Percentiles rank a stretch among this genome's conserved stretches.
These are phyloP conservation scores for Lanzia echinophila DNA, from an alignment of 2,329 filamentous ascomycete species.

Conservation along the genomic window DNA sequence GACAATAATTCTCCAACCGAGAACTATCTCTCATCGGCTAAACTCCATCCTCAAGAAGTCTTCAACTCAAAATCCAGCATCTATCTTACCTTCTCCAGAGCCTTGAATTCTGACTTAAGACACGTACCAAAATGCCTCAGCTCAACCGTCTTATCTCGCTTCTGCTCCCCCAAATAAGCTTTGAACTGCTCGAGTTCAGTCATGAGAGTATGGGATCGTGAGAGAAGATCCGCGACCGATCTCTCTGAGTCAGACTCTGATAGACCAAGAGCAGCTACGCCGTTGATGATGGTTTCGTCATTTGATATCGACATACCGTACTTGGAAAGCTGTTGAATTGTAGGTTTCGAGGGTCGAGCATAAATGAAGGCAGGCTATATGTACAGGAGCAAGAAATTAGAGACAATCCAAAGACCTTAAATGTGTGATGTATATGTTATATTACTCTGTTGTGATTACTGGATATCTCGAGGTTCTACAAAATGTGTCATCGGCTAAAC, in stretches of 20 bases:
- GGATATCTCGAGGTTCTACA: not conserved
- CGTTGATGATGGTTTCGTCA: not conserved
- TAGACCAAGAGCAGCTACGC: not conserved
- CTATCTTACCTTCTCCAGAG: constrained; percentile 34
- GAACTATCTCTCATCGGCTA: too few relatives aligned
- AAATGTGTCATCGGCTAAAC: not conserved
- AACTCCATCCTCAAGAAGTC: too few relatives aligned
- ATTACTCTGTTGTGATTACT: not conserved
- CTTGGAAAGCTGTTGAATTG: not conserved
- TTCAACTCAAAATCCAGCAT: too few relatives aligned
- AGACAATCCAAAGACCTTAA: too few relatives aligned
- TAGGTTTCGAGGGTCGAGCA: not conserved
- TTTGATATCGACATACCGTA: not conserved
- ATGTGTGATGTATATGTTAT: too few relatives aligned
- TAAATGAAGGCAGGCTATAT: not conserved
- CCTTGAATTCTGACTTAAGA: constrained; percentile 41
- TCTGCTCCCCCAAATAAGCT: constrained; percentile 34
- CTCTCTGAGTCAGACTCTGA: not conserved
- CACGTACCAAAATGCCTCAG: constrained; percentile 42
- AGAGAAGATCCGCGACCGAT: constrained; percentile 12
- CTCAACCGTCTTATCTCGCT: constrained; percentile 42
- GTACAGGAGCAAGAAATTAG: too few relatives aligned
- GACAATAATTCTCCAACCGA: too few relatives aligned
- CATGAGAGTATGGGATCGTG: constrained; percentile 32
- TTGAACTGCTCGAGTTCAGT: constrained; percentile 40